Evolutionary conservation across 2,329 filamentous ascomycete species (phyloP), one percentile per base, ranked within the genome.

Genomic region (Arthroderma sp.): DNA sequence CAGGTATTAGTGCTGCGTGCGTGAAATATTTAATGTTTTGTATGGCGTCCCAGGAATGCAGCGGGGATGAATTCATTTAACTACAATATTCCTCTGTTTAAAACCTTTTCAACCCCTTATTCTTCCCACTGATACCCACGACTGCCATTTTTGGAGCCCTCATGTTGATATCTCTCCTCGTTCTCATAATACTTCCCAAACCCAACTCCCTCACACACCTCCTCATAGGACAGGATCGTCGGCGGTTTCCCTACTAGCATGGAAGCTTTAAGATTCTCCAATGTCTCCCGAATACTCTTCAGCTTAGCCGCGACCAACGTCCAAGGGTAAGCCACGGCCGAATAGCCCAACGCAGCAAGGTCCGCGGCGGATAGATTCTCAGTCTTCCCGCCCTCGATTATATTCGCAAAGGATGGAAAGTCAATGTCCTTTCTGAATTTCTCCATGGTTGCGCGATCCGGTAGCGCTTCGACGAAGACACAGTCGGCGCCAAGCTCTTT

Each of bases 191-290:
- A 68, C 29, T 66, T 62, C 38, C 64, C 63, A 43, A 71, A 71
- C 0, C 69, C 68, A 15, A 71, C 68, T 0, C 66, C 66, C 7
- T 68, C 62, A 33, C 65, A 69, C 0, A 72, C 66, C 39, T 72
- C 65, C 0, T 54, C 53, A 44, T 68, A 70, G 0, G 61, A 61
- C 29, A 71, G 48, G 36, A 71, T 65, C 50, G 60, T 63, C 1
- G 66, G 65, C 1, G 68, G 68, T 2, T 58, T 57, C 0, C 68
- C 68, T 4, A 60, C 56, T 0, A 57, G 60, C 51, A 72, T 58
- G n/a, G 61, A 66, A 22, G 55, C 56, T 53, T 72, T 72, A 31
- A 72, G 38, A 0, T 50, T 54, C 38, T 62, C 57, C 46, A 62
- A 44, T 5, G 61, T 56, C 42, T 66, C 59, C 4, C 58, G 47